Conservation (phyloP, 148 eudicot species). For the Silene conica region DNA sequence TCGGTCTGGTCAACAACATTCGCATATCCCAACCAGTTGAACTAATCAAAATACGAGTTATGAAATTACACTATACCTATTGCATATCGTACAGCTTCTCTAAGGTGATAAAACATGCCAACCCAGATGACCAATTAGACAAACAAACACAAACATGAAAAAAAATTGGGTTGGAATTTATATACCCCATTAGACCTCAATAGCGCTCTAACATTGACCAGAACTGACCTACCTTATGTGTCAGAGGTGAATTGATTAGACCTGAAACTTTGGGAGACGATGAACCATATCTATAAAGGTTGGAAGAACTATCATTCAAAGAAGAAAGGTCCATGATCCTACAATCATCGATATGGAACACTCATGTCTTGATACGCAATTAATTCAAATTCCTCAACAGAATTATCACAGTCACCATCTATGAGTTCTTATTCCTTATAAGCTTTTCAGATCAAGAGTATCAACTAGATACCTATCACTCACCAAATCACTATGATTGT, state of each 20-base stretch:
- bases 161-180: not conserved
- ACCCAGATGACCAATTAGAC: not conserved
- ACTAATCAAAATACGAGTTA: not conserved
- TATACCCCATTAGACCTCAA: not conserved
- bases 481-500: constrained; percentile 1
- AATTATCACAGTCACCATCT: not conserved
- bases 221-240: not conserved
- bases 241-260: not conserved
- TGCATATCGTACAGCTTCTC: not conserved
- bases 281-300: not conserved
- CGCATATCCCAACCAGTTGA: not conserved
- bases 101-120: not conserved
- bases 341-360: not conserved
- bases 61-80: not conserved
- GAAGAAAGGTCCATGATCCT: not conserved
- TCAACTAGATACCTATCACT: not conserved
- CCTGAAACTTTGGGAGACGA: not conserved
- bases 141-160: not conserved
- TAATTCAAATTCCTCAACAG: not conserved
- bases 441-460: not conserved
- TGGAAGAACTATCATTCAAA: not conserved
- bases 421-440: constrained; percentile 4
- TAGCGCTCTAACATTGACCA: not conserved
- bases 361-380: not conserved
- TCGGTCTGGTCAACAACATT: too few species aligned